Base-by-base conservation (phyloP, 176 grass and related monocot genomes). In the Themeda triandra region DNA sequence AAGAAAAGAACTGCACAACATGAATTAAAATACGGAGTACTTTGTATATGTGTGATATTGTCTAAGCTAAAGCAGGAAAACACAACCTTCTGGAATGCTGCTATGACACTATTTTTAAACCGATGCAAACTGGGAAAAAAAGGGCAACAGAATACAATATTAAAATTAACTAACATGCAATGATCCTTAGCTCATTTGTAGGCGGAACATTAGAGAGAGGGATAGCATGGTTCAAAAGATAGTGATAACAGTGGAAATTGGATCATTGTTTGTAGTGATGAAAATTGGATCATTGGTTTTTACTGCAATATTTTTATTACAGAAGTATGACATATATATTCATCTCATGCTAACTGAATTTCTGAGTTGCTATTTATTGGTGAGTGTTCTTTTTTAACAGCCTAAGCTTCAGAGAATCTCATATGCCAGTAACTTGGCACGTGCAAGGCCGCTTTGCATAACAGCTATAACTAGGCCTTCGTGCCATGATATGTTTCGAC, bases 1-100 rank as follows among this genome's bases (percentile, higher is more conserved):
- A 90, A 37, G 32, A 63, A 78, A 44, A n/a, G 63, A 33, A 73
- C 42, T 25, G 21, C 18, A 74, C 62, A 86, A 1, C 41, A 79
- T 82, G 65, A 79, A 67, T 27, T 19, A 42, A 42, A 24, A 71
- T 45, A n/a, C n/a, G n/a, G n/a, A n/a, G n/a, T n/a, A 89, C 0
- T 45, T 24, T 46, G 2, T 30, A 0, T 45, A 37, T 46, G 8
- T 37, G 35, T 81, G 65, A 90, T 66, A 40, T 28, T 85, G 14
- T 56, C 23, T 76, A 76, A 35, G 24, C 27, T 49, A 75, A 60
- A 72, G 13, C 15, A 51, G 63, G 12, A 11, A 76, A 74, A 67
- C 33, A 2, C 15, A 40, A 42, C 63, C 37, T 35, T 76, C 30
- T 66, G 2, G 23, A 36, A 65, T 53, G 42, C 64, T 39, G 24